Conservation (phyloP, 1,284 basidiomycete species). For the Paramarasmius palmivorus region DNA sequence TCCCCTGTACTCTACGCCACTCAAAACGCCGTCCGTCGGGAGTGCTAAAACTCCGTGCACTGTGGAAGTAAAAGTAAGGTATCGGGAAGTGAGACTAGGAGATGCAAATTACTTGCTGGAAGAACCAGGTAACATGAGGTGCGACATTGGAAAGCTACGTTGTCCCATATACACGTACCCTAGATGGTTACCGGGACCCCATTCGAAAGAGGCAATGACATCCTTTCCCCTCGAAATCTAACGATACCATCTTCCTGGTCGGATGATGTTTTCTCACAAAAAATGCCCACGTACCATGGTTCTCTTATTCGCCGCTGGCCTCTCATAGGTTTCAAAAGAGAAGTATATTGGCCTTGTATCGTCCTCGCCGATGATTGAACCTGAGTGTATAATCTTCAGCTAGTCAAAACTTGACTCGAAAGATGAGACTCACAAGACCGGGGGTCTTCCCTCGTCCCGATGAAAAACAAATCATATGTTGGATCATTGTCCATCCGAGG, state of each 20-base stretch:
- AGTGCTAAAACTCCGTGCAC: conserved; percentile 59
- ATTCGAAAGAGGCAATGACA: conserved; percentile 62
- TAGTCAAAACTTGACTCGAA: not conserved
- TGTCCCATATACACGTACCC: conserved; percentile 57
- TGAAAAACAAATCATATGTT: conserved; percentile 66
- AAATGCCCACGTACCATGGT: conserved; percentile 50
- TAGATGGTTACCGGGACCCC: conserved; percentile 56
- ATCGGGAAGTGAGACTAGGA: not conserved
- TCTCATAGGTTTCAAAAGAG: conserved; percentile 61
- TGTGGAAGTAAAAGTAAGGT: conserved; percentile 23
- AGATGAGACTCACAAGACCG: conserved; percentile 27
- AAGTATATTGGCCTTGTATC: conserved; percentile 60
- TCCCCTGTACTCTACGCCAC: conserved; percentile 55
- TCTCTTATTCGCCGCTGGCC: conserved; percentile 37
- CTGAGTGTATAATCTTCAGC: conserved; percentile 46
- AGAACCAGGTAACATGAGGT: conserved; percentile 56
- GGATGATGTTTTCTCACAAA: conserved; percentile 10
- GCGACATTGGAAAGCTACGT: conserved; percentile 59
- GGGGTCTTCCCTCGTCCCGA: conserved; percentile 61
- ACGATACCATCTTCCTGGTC: conserved; percentile 13
- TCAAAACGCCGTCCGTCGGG: conserved; percentile 55
- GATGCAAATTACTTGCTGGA: conserved; percentile 41
- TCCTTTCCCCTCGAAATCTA: conserved; percentile 29
- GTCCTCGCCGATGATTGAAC: conserved; percentile 67
- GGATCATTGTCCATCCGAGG: conserved; percentile 22